These are phyloP conservation scores for Truncatella angustata DNA, from an alignment of 2,329 filamentous ascomycete species.

Conservation along the genomic window DNA sequence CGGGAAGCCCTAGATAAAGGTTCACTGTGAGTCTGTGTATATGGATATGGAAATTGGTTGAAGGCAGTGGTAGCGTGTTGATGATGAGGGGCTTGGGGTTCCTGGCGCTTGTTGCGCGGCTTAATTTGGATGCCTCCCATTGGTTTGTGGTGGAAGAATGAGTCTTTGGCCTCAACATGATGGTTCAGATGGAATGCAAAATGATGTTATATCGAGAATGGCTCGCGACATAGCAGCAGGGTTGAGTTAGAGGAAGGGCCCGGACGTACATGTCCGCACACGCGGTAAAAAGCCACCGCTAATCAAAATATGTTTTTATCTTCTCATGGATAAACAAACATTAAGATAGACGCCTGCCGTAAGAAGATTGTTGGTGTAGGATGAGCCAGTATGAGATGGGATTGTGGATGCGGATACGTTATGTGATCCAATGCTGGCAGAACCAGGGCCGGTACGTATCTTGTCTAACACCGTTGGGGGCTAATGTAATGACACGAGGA, in stretches of 20 bases:
- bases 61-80: neutral
- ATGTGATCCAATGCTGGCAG: too few species aligned
- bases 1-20: conserved; percentile 43
- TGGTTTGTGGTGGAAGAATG: too few species aligned
- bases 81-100: neutral
- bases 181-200: neutral
- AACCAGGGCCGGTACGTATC: neutral
- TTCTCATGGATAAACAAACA: neutral
- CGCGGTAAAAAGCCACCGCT: conserved; percentile 2
- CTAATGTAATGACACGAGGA: too few species aligned
- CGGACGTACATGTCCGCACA: conserved; percentile 2
- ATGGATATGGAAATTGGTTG: neutral
- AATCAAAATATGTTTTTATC: neutral
- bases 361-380: neutral
- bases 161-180: neutral
- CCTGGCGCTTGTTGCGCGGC: neutral
- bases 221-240: neutral
- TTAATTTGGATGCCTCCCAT: neutral
- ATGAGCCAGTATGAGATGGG: neutral
- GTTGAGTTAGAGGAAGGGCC: neutral
- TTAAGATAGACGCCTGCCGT: too few species aligned
- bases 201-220: neutral
- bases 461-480: neutral
- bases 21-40: conserved; percentile 4
- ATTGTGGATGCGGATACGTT: neutral